Conservation (phyloP, 176 grass and related monocot genomes). For the Alopecurus myosuroides region DNA sequence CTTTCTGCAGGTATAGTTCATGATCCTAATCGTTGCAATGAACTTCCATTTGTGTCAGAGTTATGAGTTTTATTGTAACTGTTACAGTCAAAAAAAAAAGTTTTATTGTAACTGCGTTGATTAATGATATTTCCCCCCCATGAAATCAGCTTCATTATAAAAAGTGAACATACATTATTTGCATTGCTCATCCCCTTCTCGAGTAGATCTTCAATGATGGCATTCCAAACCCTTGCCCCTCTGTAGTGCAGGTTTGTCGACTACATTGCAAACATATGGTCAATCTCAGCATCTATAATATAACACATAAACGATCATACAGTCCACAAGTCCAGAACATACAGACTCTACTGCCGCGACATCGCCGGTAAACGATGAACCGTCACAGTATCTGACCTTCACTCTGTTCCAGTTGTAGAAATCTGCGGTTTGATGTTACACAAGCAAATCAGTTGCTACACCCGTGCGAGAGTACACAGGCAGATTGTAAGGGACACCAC, state of each 20-base stretch:
- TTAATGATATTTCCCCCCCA: background rate
- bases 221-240: conserved; percentile 70
- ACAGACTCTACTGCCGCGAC: conserved; percentile 41
- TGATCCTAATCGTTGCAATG: background rate
- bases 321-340: conserved; percentile 10
- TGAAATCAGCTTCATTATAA: background rate
- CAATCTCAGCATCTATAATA: background rate
- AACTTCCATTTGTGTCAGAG: background rate
- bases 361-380: conserved; percentile 81
- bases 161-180: conserved; percentile 44
- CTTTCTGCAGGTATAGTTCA: background rate
- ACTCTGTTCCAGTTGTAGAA: conserved; percentile 88
- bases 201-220: conserved; percentile 78
- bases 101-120: background rate
- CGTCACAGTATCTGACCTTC: conserved; percentile 83
- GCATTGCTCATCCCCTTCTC: conserved; percentile 67
- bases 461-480: too few relatives aligned
- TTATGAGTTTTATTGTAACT: background rate
- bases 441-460: background rate
- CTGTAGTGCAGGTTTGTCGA: conserved; percentile 61
- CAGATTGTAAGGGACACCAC: background rate
- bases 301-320: background rate
- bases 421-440: conserved; percentile 19
- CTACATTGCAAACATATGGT: conserved; percentile 31
- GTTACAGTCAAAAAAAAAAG: too few relatives aligned